These are phyloP conservation scores for Cruciata laevipes DNA, from an alignment of 257 asterid genomes.

Conservation along the genomic window DNA sequence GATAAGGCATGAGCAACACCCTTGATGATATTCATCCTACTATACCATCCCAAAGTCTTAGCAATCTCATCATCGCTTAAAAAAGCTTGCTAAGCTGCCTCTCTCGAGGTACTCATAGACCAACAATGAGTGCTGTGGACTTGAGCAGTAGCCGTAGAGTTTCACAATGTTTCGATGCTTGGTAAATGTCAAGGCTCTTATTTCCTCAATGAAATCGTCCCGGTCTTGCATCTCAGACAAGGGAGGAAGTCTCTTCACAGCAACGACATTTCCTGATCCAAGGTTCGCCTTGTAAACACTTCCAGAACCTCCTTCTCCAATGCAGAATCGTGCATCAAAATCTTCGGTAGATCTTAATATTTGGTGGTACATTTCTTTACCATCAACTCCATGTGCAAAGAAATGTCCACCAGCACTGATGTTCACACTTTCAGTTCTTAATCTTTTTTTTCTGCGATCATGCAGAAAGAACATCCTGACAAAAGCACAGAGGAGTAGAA, in stretches of 20 bases:
- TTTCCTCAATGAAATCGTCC: conserved; percentile 16
- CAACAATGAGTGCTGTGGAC: conserved; percentile 21
- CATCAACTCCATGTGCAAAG: conserved; percentile 19
- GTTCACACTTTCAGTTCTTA: not conserved
- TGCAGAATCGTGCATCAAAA: conserved; percentile 9
- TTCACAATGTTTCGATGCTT: conserved; percentile 23
- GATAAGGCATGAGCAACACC: conserved; percentile 26
- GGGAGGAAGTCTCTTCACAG: conserved; percentile 17
- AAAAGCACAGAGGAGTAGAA: conserved; percentile 14
- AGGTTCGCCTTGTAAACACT: conserved; percentile 28
- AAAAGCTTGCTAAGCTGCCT: conserved; percentile 19
- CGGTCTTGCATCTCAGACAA: conserved; percentile 7
- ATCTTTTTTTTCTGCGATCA: not conserved
- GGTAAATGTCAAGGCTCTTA: not conserved
- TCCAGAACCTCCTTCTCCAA: conserved; percentile 24
- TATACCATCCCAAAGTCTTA: conserved; percentile 19
- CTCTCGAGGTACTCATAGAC: conserved; percentile 31
- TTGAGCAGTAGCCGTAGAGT: conserved; percentile 31
- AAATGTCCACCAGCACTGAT: conserved; percentile 4
- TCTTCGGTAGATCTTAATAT: conserved; percentile 24
- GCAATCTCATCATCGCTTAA: conserved; percentile 19
- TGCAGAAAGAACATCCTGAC: conserved; percentile 11
- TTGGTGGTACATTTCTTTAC: conserved; percentile 22
- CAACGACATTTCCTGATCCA: conserved; percentile 24
- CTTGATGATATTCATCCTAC: conserved; percentile 27